phyloP scores from a whole-genome alignment of 2,329 filamentous ascomycete species.

The Aureobasidium vineae region DNA sequence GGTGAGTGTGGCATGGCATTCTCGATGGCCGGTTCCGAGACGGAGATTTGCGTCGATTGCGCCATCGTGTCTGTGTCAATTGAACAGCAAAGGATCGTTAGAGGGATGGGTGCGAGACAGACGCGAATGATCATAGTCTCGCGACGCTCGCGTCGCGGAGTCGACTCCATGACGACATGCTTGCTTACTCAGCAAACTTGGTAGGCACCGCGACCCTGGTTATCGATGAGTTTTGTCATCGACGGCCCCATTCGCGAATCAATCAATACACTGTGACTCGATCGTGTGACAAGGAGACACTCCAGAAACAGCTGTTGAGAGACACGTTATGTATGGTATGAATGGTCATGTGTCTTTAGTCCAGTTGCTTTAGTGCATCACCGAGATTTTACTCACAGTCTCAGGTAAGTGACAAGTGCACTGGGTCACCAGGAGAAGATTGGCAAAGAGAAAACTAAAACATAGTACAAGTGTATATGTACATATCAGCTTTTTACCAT shows the following conservation, averaged over 20 bases:
- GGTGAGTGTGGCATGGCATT: conserved; percentile 11
- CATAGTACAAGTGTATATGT: neutral
- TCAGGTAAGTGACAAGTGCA: too few relatives aligned
- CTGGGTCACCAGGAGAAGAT: too few relatives aligned
- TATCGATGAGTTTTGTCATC: too few relatives aligned
- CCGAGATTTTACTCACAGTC: too few relatives aligned
- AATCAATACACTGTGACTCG: too few relatives aligned
- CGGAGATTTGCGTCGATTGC: conserved; percentile 3
- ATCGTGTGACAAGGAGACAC: too few relatives aligned
- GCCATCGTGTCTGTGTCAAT: neutral
- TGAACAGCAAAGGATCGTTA: neutral
- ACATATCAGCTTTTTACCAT: neutral
- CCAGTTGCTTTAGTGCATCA: too few relatives aligned
- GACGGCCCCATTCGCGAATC: too few relatives aligned
- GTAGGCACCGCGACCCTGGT: too few relatives aligned
- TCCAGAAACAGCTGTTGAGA: too few relatives aligned
- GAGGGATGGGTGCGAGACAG: neutral
- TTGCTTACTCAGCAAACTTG: neutral
- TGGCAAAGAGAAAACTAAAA: neutral
- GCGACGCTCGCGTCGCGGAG: neutral
- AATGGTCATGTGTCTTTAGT: too few relatives aligned
- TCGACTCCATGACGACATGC: neutral
- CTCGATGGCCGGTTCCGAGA: neutral
- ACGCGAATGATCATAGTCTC: conserved; percentile 4
- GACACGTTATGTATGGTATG: too few relatives aligned